phyloP scores from a whole-genome alignment of 495 filamentous ascomycete species.

The Daldinia bambusicola region DNA sequence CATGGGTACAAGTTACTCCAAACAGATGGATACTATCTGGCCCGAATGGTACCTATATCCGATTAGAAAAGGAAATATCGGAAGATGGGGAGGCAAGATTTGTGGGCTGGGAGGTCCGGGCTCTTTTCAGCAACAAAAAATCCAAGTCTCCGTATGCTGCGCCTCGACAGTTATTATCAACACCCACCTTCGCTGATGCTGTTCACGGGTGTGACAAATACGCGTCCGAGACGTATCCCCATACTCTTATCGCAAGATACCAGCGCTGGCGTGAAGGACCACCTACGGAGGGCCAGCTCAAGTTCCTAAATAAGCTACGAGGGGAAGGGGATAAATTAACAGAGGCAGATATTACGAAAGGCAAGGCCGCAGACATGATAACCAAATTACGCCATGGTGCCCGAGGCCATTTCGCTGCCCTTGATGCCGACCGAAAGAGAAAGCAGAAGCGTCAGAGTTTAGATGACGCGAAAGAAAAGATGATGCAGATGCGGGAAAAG shows the following conservation, averaged over 20 bases:
- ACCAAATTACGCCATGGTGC: constrained; percentile 89
- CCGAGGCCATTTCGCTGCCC: constrained; percentile 69
- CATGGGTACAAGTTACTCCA: constrained; percentile 81
- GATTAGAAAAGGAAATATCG: constrained; percentile 63
- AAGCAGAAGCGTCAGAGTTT: constrained; percentile 54
- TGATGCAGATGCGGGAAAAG: constrained; percentile 57
- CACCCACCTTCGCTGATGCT: constrained; percentile 71
- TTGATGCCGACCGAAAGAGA: constrained; percentile 61
- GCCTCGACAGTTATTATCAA: constrained; percentile 71
- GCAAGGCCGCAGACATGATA: constrained; percentile 90
- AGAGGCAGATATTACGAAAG: constrained; percentile 73
- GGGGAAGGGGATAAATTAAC: constrained; percentile 64
- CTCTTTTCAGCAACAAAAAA: constrained; percentile 45
- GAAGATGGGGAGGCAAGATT: constrained; percentile 37
- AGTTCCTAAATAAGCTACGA: constrained; percentile 75
- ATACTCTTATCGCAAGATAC: constrained; percentile 64
- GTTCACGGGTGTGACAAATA: constrained; percentile 86
- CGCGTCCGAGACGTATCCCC: constrained; percentile 70
- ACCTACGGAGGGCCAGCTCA: constrained; percentile 75
- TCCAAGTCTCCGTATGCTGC: constrained; percentile 68
- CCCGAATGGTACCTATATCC: constrained; percentile 66
- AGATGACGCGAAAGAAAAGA: constrained; percentile 55
- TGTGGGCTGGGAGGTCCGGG: constrained; percentile 53
- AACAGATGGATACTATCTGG: constrained; percentile 73
- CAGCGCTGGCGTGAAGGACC: constrained; percentile 73